Conservation (phyloP, 805 yeast species). For the Suhomyces prunicola region DNA sequence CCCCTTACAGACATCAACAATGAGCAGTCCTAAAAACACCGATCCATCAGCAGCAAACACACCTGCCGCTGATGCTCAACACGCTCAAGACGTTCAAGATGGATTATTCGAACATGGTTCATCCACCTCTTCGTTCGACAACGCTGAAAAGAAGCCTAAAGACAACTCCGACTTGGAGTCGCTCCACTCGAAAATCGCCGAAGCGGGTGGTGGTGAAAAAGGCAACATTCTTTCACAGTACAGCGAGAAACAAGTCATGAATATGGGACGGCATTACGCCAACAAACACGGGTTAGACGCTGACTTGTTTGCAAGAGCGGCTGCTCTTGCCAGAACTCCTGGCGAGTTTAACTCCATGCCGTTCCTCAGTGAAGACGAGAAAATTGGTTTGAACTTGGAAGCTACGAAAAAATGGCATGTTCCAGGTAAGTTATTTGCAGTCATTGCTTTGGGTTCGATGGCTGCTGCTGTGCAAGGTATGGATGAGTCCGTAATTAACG, state of each 20-base stretch:
- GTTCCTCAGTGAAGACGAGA: conserved; percentile 45
- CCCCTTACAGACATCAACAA: not conserved
- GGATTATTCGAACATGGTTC: conserved; percentile 13
- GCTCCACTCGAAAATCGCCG: conserved; percentile 1
- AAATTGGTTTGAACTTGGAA: conserved; percentile 46
- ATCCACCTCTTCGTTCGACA: conserved; percentile 10
- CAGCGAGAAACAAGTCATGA: conserved; percentile 59
- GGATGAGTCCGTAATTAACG: conserved; percentile 71
- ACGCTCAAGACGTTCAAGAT: conserved; percentile 3
- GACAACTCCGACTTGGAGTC: conserved; percentile 5
- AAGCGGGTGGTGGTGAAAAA: conserved; percentile 16
- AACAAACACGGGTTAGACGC: conserved; percentile 51
- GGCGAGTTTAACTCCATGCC: conserved; percentile 55
- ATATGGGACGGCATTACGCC: conserved; percentile 69
- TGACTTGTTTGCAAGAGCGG: conserved; percentile 60
- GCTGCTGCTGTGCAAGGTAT: conserved; percentile 74
- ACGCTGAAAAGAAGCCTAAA: conserved; percentile 10
- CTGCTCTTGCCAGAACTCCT: conserved; percentile 58
- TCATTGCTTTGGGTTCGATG: conserved; percentile 59
- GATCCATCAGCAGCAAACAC: not conserved
- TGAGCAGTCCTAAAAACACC: not conserved
- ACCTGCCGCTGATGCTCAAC: not conserved
- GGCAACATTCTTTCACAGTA: conserved; percentile 55
- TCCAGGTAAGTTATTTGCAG: conserved; percentile 48
- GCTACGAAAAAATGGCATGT: conserved; percentile 42